A percentile compares a stretch with the other conserved stretches of the same genome.
Evolutionary conservation across 176 grass and related monocot genomes (phyloP).

Genomic region (Carex myosuroides): DNA sequence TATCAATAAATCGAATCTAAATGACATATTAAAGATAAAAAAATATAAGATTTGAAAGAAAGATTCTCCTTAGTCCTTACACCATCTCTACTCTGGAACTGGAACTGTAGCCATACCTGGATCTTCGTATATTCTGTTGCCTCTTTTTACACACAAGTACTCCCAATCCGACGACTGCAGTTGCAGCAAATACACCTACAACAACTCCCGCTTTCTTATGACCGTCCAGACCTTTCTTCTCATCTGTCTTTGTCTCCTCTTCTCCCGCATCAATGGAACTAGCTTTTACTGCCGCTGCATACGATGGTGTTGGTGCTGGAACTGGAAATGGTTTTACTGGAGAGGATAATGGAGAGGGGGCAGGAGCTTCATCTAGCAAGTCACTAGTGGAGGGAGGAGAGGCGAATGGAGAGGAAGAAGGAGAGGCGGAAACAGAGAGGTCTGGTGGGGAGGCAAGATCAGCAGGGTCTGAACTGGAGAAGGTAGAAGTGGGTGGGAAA

Average conservation of each 20-base stretch:
- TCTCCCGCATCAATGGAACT: background rate
- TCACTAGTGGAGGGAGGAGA: background rate
- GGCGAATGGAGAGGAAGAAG: background rate
- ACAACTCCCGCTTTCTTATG: conserved; percentile 57
- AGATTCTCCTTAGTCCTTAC: background rate
- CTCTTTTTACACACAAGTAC: conserved; percentile 54
- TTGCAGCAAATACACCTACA: conserved; percentile 38
- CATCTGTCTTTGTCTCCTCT: background rate
- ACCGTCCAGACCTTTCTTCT: conserved; percentile 27
- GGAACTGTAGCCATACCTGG: conserved; percentile 68
- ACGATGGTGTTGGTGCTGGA: conserved; percentile 31
- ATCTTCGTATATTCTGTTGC: conserved; percentile 60
- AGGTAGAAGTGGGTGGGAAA: background rate
- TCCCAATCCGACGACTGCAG: conserved; percentile 38
- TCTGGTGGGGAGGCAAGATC: background rate
- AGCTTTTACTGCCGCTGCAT: conserved; percentile 8
- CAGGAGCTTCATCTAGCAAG: background rate
- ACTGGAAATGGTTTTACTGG: background rate
- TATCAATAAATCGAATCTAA: conserved; percentile 7
- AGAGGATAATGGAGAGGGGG: background rate
- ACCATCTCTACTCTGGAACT: conserved; percentile 60
- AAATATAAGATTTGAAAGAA: background rate
- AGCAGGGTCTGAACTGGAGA: background rate
- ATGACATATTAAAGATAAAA: background rate
- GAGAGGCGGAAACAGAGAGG: background rate